A percentile compares a stretch with the other conserved stretches of the same genome.
These are phyloP conservation scores for Firmiana major DNA, from an alignment of 345 rosid genomes.

Conservation along the genomic window DNA sequence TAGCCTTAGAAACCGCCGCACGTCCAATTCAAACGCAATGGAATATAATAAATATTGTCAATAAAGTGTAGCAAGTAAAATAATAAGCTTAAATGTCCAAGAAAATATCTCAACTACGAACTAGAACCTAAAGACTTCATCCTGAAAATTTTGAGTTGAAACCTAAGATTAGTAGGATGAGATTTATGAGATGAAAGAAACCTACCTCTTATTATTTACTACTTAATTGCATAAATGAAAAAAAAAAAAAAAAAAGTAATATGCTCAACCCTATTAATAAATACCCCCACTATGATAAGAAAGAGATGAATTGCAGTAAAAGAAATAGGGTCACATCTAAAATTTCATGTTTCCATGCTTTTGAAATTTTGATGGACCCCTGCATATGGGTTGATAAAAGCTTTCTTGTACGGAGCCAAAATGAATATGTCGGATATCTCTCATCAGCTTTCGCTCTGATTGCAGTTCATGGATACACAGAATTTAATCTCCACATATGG, in stretches of 20 bases:
- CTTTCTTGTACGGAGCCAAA: not conserved
- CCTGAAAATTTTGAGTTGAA: not conserved
- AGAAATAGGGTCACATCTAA: not conserved
- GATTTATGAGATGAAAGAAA: not conserved
- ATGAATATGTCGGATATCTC: not conserved
- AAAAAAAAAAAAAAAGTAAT: not conserved
- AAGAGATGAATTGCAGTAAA: not conserved
- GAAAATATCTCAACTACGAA: no score
- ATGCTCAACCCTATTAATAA: not conserved
- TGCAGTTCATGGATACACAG: not conserved
- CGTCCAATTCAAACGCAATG: not conserved
- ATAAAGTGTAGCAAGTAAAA: not conserved
- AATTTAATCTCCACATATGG: not conserved
- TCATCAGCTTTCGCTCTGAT: not conserved
- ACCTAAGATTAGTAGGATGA: not conserved
- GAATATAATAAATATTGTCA: not conserved
- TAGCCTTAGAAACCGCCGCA: not conserved
- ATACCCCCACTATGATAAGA: not conserved
- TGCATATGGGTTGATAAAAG: not conserved
- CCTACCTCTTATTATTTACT: no score
- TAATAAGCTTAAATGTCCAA: not conserved
- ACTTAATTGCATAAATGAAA: no score
- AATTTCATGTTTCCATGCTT: not conserved
- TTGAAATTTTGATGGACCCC: not conserved
- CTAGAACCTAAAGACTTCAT: no score